A percentile compares a stretch with the other conserved stretches of the same genome.
Conservation (phyloP, 768 basidiomycete species). For the Trametes maxima region DNA sequence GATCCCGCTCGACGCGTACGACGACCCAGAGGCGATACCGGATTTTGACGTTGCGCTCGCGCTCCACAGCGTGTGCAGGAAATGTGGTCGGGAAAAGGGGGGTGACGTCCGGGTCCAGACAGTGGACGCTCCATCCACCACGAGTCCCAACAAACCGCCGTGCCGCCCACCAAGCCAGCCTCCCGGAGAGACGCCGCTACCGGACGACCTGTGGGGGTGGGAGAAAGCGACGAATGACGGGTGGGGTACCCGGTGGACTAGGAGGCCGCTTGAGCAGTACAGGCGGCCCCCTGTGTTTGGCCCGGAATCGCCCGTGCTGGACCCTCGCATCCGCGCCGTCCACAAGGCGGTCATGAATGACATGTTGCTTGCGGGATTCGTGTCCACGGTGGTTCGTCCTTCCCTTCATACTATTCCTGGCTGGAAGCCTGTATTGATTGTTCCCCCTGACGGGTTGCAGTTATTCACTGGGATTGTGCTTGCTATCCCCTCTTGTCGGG, state of each 20-base stretch:
- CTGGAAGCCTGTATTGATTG: background rate
- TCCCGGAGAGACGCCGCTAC: no score
- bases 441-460: background rate
- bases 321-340: constrained; percentile 39
- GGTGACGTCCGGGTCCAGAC: no score
- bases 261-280: background rate
- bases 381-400: constrained; percentile 6
- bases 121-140: no score
- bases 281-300: constrained; percentile 41
- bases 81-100: no score
- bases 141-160: no score
- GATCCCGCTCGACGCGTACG: background rate
- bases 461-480: constrained; percentile 17
- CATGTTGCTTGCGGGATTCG: constrained; percentile 31
- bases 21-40: background rate
- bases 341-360: constrained; percentile 37
- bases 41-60: background rate
- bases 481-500: constrained; percentile 2
- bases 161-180: no score
- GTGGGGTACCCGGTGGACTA: constrained; percentile 20
- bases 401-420: background rate
- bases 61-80: background rate
- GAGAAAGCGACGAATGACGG: no score
- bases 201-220: no score
- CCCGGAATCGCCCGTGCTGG: constrained; percentile 41